Base-by-base conservation (phyloP, 257 asterid species). In the Rauvolfia tetraphylla region DNA sequence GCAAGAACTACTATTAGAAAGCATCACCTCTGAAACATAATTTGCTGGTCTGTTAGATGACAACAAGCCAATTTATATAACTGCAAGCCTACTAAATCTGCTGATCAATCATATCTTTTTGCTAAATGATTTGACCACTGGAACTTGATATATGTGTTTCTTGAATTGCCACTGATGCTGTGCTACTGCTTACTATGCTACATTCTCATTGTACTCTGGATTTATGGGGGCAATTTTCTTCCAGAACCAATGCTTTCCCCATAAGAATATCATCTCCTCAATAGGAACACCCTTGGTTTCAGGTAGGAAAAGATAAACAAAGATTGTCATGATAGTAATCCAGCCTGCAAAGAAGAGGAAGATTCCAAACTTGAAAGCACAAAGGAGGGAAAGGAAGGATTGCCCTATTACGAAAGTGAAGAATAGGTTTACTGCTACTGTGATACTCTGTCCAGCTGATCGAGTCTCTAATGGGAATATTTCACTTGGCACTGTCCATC, bases 401-500 rank as follows among this genome's bases (percentile, higher is more conserved):
- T 91, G 97, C 29, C 92, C 98, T 62, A 93, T 90, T 20, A 85
- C 51, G 76, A 90, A 90, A 3, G 98, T 91, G 86, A 93, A 91
- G 85, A 91, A 83, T 7, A 93, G 83, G 75, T 93, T 91, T 27
- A 93, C 86, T 1, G 96, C 91, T 68, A 93, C 98, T 6, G 97
- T 91, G 10, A 93, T 88, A 81, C 98, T 93, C 84, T 93, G 98
- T 25, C 98, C 98, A 2, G 98, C 97, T 9, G 98, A 93, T 39
- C 98, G 79, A 4, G 87, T 91, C 74, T 93, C 98, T 63, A 93
- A 39, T 0, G 98, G 90, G 85, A 93, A 93, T 67, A 93, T 89
- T 86, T 93, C 98, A n/a, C 98, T 93, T 18, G 98, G 98, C 44
- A 93, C 92, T 5, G 97, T 91, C 98, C 98, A 93, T 6, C 98